phyloP scores from a whole-genome alignment of 805 yeast genomes.

The Candida caryicola region DNA sequence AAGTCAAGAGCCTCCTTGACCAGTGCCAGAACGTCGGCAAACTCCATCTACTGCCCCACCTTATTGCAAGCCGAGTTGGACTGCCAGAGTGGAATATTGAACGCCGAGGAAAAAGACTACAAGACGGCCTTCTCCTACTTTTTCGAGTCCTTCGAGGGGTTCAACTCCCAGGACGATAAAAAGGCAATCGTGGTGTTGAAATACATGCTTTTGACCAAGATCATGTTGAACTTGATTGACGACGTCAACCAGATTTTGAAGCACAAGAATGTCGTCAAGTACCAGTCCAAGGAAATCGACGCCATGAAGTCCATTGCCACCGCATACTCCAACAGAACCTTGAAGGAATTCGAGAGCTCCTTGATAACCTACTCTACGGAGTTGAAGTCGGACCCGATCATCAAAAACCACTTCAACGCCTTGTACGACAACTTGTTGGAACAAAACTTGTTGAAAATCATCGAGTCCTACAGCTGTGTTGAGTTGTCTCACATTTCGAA shows the following conservation, averaged over 20 bases:
- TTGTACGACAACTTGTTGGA: conserved; percentile 90
- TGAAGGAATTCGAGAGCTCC: conserved; percentile 87
- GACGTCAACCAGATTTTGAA: conserved; percentile 78
- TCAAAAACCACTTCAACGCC: conserved; percentile 88
- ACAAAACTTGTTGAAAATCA: conserved; percentile 88
- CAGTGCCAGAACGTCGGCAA: conserved; percentile 96
- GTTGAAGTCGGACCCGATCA: conserved; percentile 80
- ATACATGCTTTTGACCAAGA: conserved; percentile 88
- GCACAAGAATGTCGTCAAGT: conserved; percentile 66
- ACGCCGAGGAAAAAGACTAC: conserved; percentile 96
- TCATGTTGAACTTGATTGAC: conserved; percentile 84
- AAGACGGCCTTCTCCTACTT: conserved; percentile 95
- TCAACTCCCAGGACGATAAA: conserved; percentile 60
- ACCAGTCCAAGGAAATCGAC: conserved; percentile 81
- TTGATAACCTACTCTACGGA: conserved; percentile 68
- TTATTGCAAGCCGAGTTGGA: conserved; percentile 90
- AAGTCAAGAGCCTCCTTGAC: conserved; percentile 91
- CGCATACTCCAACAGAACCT: conserved; percentile 85
- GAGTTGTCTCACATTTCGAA: conserved; percentile 86
- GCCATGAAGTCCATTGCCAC: conserved; percentile 93
- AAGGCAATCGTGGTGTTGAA: conserved; percentile 75
- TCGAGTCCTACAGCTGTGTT: conserved; percentile 95
- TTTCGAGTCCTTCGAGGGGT: conserved; percentile 92
- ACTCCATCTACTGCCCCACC: conserved; percentile 94
- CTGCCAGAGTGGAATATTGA: conserved; percentile 89